Conservation (phyloP, 805 yeast genomes). For the Torulaspora gathmanii region DNA sequence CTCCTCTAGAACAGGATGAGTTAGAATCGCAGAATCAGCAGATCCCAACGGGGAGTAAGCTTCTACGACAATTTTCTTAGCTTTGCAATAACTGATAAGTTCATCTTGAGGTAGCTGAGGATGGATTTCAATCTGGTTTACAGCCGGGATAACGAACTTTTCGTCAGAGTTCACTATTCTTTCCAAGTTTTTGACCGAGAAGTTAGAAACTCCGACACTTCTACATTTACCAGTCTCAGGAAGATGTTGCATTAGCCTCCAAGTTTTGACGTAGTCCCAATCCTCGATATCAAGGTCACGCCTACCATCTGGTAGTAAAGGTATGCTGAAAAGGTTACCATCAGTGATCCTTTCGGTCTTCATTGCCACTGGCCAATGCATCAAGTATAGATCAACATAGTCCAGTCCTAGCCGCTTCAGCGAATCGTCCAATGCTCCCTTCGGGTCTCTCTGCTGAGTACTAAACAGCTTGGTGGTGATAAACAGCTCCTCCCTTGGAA, state of each 20-base stretch:
- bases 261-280: constrained; percentile 51
- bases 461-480: constrained; percentile 69
- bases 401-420: constrained; percentile 61
- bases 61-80: constrained; percentile 52
- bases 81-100: constrained; percentile 47
- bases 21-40: constrained; percentile 47
- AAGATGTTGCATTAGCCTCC: constrained; percentile 58
- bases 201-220: constrained; percentile 76
- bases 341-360: constrained; percentile 39
- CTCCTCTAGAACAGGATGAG: constrained; percentile 40
- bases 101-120: constrained; percentile 65
- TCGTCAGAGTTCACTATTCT: constrained; percentile 46
- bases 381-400: constrained; percentile 70
- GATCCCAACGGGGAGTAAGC: constrained; percentile 81
- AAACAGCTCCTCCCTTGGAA: constrained; percentile 60
- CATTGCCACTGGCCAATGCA: constrained; percentile 77
- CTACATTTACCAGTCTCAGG: constrained; percentile 48
- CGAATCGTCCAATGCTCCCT: constrained; percentile 51
- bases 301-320: constrained; percentile 38
- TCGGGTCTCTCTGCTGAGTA: constrained; percentile 46
- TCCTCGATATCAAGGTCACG: constrained; percentile 37
- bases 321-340: constrained; percentile 34
- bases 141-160: constrained; percentile 56
- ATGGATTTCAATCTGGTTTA: constrained; percentile 73
- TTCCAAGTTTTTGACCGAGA: constrained; percentile 49